These are phyloP conservation scores for Mariannaea sp. DNA, from an alignment of 2,329 filamentous ascomycete genomes.

Conservation along the genomic window DNA sequence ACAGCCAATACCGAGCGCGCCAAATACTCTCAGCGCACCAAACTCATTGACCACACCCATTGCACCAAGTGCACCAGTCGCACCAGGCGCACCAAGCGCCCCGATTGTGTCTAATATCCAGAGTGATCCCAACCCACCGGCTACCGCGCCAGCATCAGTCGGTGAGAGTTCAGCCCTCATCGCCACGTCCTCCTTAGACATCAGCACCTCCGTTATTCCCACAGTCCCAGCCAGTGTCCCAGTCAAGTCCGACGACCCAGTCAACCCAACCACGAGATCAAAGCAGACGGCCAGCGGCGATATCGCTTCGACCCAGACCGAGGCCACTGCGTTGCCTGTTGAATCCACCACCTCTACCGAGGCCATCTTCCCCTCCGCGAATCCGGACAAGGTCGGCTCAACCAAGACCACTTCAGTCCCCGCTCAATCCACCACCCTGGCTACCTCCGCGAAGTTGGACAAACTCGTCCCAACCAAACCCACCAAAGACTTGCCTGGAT, in stretches of 20 bases:
- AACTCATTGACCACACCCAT: slow-evolving; percentile 1
- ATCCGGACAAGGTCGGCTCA: slow-evolving; percentile 31
- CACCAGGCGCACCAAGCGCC: too few relatives aligned
- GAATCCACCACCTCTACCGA: slow-evolving; percentile 9
- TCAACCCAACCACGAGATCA: slow-evolving; percentile 22
- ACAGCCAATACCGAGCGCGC: neutral
- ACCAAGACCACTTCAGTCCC: slow-evolving; percentile 16
- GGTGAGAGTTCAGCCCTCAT: too few relatives aligned
- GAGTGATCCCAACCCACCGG: too few relatives aligned
- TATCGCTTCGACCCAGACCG: slow-evolving; percentile 33
- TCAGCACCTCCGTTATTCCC: neutral
- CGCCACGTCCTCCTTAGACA: too few relatives aligned
- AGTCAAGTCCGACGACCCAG: neutral
- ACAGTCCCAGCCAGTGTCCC: neutral
- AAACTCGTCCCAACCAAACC: too few relatives aligned
- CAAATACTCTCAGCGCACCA: slow-evolving; percentile 12
- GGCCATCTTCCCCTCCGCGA: too few relatives aligned
- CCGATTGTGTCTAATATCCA: too few relatives aligned
- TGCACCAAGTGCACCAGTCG: neutral
- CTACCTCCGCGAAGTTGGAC: slow-evolving; percentile 29
- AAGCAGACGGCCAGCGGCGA: slow-evolving; percentile 8
- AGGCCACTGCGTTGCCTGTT: slow-evolving; percentile 1
- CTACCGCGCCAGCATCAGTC: too few relatives aligned
- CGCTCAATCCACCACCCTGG: slow-evolving; percentile 8
- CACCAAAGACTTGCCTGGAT: too few relatives aligned